phyloP scores from a whole-genome alignment of 2,329 filamentous ascomycete genomes.

The Fusarium sp. region DNA sequence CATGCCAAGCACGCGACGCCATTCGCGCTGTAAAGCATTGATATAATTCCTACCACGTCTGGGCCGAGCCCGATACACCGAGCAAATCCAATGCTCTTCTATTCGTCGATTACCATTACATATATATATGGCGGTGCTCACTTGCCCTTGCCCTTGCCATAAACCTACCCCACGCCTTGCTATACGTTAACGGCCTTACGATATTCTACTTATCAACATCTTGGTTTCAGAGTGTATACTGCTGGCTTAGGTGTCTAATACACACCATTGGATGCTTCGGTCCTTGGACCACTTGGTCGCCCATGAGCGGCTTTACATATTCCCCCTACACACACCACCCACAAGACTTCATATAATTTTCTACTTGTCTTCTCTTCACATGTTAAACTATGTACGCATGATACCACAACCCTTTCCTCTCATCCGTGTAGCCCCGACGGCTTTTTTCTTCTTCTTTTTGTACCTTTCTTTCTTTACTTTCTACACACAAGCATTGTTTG shows the following conservation, averaged over 20 bases:
- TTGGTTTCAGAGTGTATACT: conserved; percentile 31
- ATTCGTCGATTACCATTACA: conserved; percentile 24
- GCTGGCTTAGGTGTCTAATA: conserved; percentile 19
- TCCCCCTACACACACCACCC: conserved; percentile 11
- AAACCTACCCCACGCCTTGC: conserved; percentile 28
- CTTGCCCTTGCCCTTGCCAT: conserved; percentile 6
- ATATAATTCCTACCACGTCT: neutral
- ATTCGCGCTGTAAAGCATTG: conserved; percentile 48
- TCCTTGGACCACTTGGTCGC: neutral
- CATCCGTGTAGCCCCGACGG: conserved; percentile 24
- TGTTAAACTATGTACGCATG: conserved; percentile 41
- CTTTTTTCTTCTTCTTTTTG: conserved; percentile 18
- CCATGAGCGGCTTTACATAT: conserved; percentile 10
- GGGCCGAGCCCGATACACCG: conserved; percentile 6
- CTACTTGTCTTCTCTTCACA: conserved; percentile 37
- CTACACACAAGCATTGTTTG: conserved; percentile 19
- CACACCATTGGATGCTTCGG: conserved; percentile 13
- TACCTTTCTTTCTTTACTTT: conserved; percentile 24
- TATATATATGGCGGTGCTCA: conserved; percentile 21
- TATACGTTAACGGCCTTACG: conserved; percentile 37
- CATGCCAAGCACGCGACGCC: conserved; percentile 50
- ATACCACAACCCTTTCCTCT: conserved; percentile 36
- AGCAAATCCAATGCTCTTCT: conserved; percentile 6
- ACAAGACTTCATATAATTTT: conserved; percentile 24
- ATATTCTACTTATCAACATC: conserved; percentile 21